Evolutionary conservation across 192 early-diverging fungal species (phyloP).

Genomic region (Phycomyces nitens): DNA sequence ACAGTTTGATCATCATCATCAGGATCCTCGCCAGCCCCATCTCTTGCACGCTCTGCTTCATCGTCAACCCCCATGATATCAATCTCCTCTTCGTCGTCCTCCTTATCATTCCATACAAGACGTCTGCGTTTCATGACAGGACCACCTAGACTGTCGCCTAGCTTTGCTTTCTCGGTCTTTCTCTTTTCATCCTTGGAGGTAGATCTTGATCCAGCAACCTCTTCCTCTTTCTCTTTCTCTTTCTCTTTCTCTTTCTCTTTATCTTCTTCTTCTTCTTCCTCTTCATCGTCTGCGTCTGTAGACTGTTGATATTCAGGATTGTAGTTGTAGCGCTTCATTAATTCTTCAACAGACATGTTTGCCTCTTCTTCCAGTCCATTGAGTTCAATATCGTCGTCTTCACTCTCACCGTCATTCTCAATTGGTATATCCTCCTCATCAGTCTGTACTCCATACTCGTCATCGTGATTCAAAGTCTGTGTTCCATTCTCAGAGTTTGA

Average conservation of each 20-base stretch:
- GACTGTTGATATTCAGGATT: not conserved
- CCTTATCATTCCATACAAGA: slow-evolving; percentile 3
- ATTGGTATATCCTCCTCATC: slow-evolving; percentile 23
- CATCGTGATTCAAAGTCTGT: not conserved
- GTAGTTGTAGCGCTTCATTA: slow-evolving; percentile 34
- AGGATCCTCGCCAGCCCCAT: not conserved
- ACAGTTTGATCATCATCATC: slow-evolving; percentile 32
- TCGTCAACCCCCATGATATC: slow-evolving; percentile 33
- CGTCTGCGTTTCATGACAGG: not conserved
- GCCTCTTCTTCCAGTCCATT: slow-evolving; percentile 28
- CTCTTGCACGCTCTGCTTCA: slow-evolving; percentile 15
- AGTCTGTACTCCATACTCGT: no score
- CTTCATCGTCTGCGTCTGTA: slow-evolving; percentile 6
- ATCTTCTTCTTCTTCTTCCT: slow-evolving; percentile 21
- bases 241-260: slow-evolving; percentile 24
- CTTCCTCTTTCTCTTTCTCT: slow-evolving; percentile 18
- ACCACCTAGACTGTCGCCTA: slow-evolving; percentile 9
- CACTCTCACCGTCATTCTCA: slow-evolving; percentile 26
- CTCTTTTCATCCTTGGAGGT: slow-evolving; percentile 15
- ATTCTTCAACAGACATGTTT: slow-evolving; percentile 29
- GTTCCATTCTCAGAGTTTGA: not conserved
- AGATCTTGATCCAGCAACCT: slow-evolving; percentile 9
- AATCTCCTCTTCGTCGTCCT: slow-evolving; percentile 17
- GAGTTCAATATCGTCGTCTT: slow-evolving; percentile 31
- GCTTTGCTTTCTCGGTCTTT: slow-evolving; percentile 9